These are phyloP conservation scores for Aspergillus transmontanensis DNA, from an alignment of 2,329 filamentous ascomycete species.

Conservation along the genomic window DNA sequence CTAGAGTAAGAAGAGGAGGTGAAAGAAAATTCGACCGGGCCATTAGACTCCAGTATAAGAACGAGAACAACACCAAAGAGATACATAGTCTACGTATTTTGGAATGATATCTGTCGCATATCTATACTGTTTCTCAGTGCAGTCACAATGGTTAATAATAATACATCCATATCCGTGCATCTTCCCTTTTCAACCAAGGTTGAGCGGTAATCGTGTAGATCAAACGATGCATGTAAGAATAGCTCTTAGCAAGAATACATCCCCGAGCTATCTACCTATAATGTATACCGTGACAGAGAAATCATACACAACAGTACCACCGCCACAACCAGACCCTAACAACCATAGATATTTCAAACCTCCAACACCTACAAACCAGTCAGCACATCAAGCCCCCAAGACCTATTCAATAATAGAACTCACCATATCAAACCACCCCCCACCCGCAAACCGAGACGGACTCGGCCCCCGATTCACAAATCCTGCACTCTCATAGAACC, in stretches of 20 bases:
- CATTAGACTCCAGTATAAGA: neutral
- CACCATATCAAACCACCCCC: slow-evolving; percentile 6
- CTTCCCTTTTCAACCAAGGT: too few species aligned
- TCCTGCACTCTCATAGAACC: neutral
- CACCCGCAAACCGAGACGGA: neutral
- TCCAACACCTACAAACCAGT: neutral
- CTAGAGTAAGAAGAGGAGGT: neutral
- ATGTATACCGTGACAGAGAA: too few species aligned
- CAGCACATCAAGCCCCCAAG: neutral
- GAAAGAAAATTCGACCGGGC: neutral
- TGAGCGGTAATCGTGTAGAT: too few species aligned
- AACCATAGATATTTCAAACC: neutral
- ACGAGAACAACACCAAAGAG: neutral
- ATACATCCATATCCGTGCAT: too few species aligned
- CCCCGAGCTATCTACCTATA: too few species aligned
- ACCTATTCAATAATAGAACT: neutral
- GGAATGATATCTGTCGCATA: too few species aligned
- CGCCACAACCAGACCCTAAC: neutral
- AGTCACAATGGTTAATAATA: too few species aligned
- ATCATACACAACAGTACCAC: too few species aligned
- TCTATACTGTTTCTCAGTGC: too few species aligned
- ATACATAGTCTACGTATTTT: neutral
- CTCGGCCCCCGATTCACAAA: neutral
- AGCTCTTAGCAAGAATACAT: too few species aligned
- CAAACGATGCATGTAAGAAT: too few species aligned